A percentile compares a stretch with the other conserved stretches of the same genome.
These are phyloP conservation scores for Gaultheria prostrata DNA, from an alignment of 148 eudicot species.

Conservation along the genomic window DNA sequence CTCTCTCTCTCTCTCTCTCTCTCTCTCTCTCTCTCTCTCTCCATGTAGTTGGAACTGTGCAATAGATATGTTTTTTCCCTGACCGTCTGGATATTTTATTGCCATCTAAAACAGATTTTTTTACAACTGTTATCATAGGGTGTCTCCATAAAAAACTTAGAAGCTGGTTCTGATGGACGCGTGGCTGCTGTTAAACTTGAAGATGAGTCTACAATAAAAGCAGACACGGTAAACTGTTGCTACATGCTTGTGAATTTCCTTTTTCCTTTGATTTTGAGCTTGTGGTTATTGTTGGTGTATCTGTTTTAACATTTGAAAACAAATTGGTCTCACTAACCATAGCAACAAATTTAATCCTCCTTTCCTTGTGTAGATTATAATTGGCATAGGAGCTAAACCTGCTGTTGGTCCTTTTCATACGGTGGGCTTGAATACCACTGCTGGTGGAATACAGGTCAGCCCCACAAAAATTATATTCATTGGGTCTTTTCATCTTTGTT, in stretches of 20 bases:
- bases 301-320: not conserved
- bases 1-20: constrained; percentile 2
- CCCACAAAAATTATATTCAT: constrained; percentile 1
- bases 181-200: constrained; percentile 80
- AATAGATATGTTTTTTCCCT: not conserved
- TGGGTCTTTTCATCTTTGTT: not conserved
- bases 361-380: constrained; percentile 53
- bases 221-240: constrained; percentile 62
- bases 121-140: constrained; percentile 44
- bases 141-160: constrained; percentile 63
- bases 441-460: constrained; percentile 91
- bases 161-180: constrained; percentile 84
- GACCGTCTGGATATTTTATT: not conserved
- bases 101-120: not conserved
- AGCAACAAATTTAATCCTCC: not conserved
- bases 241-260: constrained; percentile 11
- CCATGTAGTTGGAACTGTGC: not conserved
- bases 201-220: constrained; percentile 81
- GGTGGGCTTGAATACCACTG: constrained; percentile 57
- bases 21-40: constrained; percentile 11
- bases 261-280: not conserved
- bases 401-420: constrained; percentile 71
- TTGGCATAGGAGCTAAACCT: constrained; percentile 98
- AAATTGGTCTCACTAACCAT: not conserved
- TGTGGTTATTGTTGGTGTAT: not conserved